These are phyloP conservation scores for Ophiostoma himal-ulmi DNA, from an alignment of 2,329 filamentous ascomycete genomes.

Conservation along the genomic window DNA sequence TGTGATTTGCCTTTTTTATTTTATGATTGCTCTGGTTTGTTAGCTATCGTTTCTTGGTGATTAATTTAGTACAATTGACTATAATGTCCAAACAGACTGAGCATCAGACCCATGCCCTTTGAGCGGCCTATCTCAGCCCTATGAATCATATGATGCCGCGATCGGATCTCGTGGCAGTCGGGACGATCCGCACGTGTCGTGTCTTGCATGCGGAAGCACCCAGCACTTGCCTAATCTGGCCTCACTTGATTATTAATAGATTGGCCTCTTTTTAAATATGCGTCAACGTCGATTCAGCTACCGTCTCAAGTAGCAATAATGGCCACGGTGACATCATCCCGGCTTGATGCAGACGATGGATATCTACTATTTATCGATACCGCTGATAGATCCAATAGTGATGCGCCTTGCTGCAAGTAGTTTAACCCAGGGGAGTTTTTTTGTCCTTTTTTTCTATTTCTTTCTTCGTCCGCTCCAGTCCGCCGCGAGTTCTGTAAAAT, in stretches of 20 bases:
- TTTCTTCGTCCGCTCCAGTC: neutral
- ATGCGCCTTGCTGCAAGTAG: neutral
- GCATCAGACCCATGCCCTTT: neutral
- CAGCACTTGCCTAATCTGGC: neutral
- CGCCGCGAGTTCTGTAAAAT: neutral
- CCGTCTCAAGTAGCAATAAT: neutral
- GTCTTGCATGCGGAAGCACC: neutral
- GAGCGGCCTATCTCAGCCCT: neutral
- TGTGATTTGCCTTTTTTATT: too few species aligned
- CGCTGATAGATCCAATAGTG: neutral
- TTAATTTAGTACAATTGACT: too few species aligned
- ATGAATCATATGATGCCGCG: neutral
- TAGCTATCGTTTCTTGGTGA: too few species aligned
- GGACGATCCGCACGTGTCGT: neutral
- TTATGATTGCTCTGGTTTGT: too few species aligned
- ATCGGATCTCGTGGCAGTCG: constrained; percentile 3
- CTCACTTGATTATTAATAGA: neutral
- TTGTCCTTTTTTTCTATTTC: neutral
- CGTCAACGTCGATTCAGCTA: neutral
- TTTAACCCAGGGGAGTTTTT: neutral
- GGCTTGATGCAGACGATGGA: neutral
- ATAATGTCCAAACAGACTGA: too few species aligned
- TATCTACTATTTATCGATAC: neutral
- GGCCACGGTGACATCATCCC: neutral
- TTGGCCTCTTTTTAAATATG: neutral